Conservation (phyloP, 169 alveolate genomes). For the Plasmodium gallinaceum region DNA sequence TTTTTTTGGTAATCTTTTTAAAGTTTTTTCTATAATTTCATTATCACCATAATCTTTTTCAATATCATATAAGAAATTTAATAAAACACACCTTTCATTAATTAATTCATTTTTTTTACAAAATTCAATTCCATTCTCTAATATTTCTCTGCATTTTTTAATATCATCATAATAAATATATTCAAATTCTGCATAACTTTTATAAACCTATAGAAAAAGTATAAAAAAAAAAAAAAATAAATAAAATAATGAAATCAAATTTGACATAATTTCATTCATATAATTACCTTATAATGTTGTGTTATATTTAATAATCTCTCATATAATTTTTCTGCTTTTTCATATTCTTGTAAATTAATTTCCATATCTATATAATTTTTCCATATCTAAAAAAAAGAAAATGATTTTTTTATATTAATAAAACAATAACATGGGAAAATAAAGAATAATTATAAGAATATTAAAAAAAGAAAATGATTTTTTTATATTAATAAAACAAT, state of each 20-base stretch:
- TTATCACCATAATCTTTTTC: slow-evolving; percentile 81
- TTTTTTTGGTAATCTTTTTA: slow-evolving; percentile 83
- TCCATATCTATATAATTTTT: slow-evolving; percentile 88
- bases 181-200: slow-evolving; percentile 85
- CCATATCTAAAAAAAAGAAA: slow-evolving; percentile 82
- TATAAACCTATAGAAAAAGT: slow-evolving; percentile 75
- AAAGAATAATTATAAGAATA: background rate
- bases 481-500: background rate
- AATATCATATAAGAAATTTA: slow-evolving; percentile 77
- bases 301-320: slow-evolving; percentile 93
- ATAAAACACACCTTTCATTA: slow-evolving; percentile 86
- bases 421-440: background rate
- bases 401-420: background rate
- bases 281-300: slow-evolving; percentile 90
- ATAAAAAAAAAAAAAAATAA: slow-evolving; percentile 11
- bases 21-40: slow-evolving; percentile 77
- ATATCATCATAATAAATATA: slow-evolving; percentile 76
- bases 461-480: too few relatives aligned
- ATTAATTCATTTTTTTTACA: slow-evolving; percentile 82
- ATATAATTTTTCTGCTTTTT: slow-evolving; percentile 91
- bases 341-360: slow-evolving; percentile 81
- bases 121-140: slow-evolving; percentile 84
- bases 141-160: slow-evolving; percentile 81
- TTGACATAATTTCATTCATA: background rate
- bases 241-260: background rate